Evolutionary conservation across 768 basidiomycete species (phyloP), one percentile per base, ranked within the genome.

Genomic region (Auricularia sp.): DNA sequence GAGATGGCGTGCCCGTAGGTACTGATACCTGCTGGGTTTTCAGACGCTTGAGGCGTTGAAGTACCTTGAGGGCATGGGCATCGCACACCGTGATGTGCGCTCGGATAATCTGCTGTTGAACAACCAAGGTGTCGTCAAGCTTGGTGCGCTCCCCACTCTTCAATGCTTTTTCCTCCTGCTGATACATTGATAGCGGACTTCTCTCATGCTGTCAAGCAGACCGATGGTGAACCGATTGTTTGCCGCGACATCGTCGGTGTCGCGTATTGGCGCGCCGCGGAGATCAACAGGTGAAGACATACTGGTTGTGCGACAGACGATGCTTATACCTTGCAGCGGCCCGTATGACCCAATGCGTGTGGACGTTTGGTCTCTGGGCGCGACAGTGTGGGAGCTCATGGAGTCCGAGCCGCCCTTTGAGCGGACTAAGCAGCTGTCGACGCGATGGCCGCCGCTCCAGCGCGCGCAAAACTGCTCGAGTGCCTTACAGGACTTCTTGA

Each of bases 61-160:
- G 45, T 90, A 85, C 70, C 76, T 94, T 62, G 84, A 85, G 67
- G 75, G 75, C 44, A 81, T 85, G 62, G 77, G 81, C 35, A 88
- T 94, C 54, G 90, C 88, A 2, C 92, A 94, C 74, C 83, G 92
- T 36, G 92, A 94, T 73, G 80, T 94, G 59, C 85, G 92, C 29
- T 90, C 90, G 11, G 92, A 94, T 71, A 94, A 94, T 72, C 68
- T 93, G 63, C 76, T 94, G 47, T 76, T 94, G 64, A 90, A 89
- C 63, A 78, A 76, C 54, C 74, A 81, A 8, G 91, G 91, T 1
- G 73, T 89, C 7, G 78, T 93, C 66, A 93, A 93, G 74, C 78
- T 94, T 14, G 83, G 89, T 90, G 67, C 64, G 85, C 80, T 34
- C 11, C 61, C 24, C 54, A 10, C 13, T 21, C 64, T 66, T 16